These are phyloP conservation scores for Pelargonium citronellum DNA, from an alignment of 441 rosid genomes.

Conservation along the genomic window DNA sequence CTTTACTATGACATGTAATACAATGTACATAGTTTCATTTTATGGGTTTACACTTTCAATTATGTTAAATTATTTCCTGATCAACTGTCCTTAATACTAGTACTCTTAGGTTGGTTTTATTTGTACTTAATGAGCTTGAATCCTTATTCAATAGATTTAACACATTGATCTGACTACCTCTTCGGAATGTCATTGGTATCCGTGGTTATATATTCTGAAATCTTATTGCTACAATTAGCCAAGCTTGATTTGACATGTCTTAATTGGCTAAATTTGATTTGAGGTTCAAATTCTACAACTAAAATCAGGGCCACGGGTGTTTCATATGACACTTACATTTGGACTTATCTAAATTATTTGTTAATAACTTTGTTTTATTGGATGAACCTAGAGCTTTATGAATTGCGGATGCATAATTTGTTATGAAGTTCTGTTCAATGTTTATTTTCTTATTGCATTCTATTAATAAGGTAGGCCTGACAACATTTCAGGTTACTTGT, in stretches of 20 bases:
- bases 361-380: not conserved
- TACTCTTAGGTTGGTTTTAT: not conserved
- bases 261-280: not conserved
- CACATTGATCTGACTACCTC: not conserved
- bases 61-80: not conserved
- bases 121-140: not conserved
- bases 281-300: not conserved
- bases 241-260: not conserved
- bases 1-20: not conserved
- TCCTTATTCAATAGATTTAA: not conserved
- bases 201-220: not conserved
- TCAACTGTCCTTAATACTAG: not conserved
- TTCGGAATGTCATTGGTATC: not conserved
- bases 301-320: not conserved
- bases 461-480: conserved; percentile 14
- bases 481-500: conserved; percentile 61
- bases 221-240: no score
- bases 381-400: conserved; percentile 3
- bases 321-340: not conserved
- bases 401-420: not conserved
- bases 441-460: conserved; percentile 8
- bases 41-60: not conserved
- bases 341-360: not conserved
- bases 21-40: not conserved
- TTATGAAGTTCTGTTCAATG: not conserved